These are phyloP conservation scores for Apiotrichum gracile DNA, from an alignment of 1,284 basidiomycete genomes.

Conservation along the genomic window DNA sequence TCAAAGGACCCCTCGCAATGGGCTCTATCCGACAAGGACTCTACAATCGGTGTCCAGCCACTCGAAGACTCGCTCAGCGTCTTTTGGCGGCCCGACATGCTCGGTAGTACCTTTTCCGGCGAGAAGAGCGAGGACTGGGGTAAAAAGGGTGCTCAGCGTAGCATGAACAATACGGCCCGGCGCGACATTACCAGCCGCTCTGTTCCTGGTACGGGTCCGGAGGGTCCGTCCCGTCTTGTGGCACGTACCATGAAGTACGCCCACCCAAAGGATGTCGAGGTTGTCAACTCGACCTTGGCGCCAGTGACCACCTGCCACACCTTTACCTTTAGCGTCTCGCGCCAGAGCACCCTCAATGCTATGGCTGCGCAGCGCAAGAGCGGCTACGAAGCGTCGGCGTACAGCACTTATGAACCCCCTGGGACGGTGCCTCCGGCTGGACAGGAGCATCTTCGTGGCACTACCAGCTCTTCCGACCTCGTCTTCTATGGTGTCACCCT, in stretches of 20 bases:
- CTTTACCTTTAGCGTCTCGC: constrained; percentile 65
- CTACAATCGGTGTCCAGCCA: constrained; percentile 75
- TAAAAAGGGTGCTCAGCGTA: constrained; percentile 6
- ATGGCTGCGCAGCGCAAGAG: constrained; percentile 45
- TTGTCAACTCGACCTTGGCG: constrained; percentile 83
- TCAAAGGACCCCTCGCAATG: constrained; percentile 52
- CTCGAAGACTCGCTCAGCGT: constrained; percentile 79
- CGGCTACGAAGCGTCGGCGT: constrained; percentile 34
- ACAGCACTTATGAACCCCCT: constrained; percentile 40
- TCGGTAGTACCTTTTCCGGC: constrained; percentile 79
- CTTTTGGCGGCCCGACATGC: constrained; percentile 92
- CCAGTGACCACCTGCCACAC: constrained; percentile 87
- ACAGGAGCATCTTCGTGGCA: constrained; percentile 62
- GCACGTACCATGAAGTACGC: constrained; percentile 80
- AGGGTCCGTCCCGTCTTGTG: constrained; percentile 61
- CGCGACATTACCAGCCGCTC: constrained; percentile 50
- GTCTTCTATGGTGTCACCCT: constrained; percentile 85
- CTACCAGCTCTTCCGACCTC: constrained; percentile 45
- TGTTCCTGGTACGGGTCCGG: constrained; percentile 44
- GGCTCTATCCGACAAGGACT: constrained; percentile 85
- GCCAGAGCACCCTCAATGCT: constrained; percentile 30
- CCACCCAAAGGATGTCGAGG: constrained; percentile 57
- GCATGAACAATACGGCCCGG: constrained; percentile 20
- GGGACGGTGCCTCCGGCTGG: constrained; percentile 20
- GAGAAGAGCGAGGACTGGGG: constrained; percentile 39